These are phyloP conservation scores for Dictyostelium intermedium DNA, from an alignment of 78 protist species.

Conservation along the genomic window DNA sequence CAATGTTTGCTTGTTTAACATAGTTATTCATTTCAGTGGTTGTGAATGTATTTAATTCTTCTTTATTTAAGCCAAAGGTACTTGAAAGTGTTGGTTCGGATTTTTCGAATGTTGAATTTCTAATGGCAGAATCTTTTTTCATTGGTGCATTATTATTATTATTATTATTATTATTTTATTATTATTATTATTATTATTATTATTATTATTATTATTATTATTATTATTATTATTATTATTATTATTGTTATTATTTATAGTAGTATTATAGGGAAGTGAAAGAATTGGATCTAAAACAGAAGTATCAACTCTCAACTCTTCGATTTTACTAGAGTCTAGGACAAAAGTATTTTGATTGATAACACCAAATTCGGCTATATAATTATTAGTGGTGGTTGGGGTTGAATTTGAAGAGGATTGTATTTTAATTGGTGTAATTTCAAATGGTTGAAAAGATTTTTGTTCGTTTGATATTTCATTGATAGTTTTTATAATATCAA, in stretches of 20 bases:
- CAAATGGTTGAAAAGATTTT: constrained; percentile 57
- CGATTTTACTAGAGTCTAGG: constrained; percentile 30
- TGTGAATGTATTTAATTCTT: background rate
- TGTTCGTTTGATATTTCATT: constrained; percentile 45
- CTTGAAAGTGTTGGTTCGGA: background rate
- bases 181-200: background rate
- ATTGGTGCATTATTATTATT: background rate
- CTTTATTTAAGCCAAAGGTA: background rate
- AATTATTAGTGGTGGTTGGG: background rate
- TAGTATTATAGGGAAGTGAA: constrained; percentile 5
- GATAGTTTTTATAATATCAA: background rate
- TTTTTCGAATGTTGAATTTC: background rate
- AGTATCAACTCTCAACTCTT: background rate
- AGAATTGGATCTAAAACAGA: constrained; percentile 35
- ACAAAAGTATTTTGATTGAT: background rate
- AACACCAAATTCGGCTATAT: background rate
- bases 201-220: background rate
- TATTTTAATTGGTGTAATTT: constrained; percentile 28
- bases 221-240: background rate
- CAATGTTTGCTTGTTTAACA: background rate
- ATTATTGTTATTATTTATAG: background rate
- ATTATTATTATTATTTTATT: too few species aligned
- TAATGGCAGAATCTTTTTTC: background rate
- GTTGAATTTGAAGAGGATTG: background rate
- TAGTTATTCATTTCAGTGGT: constrained; percentile 36